phyloP scores from a whole-genome alignment of 345 rosid genomes.

The Citrus sp. region DNA sequence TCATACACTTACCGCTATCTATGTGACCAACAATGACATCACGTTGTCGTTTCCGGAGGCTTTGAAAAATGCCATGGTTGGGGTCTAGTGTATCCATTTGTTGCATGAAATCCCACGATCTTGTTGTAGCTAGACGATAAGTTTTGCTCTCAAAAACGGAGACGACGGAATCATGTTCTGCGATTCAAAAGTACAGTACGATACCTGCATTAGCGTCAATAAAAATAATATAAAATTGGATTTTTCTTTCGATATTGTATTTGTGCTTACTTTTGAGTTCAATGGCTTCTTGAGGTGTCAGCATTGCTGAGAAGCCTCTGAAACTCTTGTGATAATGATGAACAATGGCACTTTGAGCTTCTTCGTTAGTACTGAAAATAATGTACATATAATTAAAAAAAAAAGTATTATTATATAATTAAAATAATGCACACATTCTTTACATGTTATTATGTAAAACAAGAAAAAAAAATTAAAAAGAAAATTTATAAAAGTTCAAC shows the following conservation, averaged over 20 bases:
- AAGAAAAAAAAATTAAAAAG: not conserved
- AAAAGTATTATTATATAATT: too few relatives aligned
- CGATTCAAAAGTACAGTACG: not conserved
- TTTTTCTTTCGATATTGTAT: too few relatives aligned
- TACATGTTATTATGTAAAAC: too few relatives aligned
- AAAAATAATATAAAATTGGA: not conserved
- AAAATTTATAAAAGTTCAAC: not conserved
- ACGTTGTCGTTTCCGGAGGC: not conserved
- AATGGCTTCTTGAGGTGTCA: not conserved
- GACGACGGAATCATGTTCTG: not conserved
- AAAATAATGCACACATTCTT: too few relatives aligned
- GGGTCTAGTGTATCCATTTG: not conserved
- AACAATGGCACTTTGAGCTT: not conserved
- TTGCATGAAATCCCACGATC: not conserved
- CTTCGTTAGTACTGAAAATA: not conserved
- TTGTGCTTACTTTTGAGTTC: not conserved
- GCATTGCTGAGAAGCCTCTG: not conserved
- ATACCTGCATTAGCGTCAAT: not conserved
- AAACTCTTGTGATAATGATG: slow-evolving; percentile 5
- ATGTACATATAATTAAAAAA: too few relatives aligned
- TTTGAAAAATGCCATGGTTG: not conserved
- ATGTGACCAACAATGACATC: not conserved
- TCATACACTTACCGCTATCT: not conserved
- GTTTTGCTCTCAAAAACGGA: slow-evolving; percentile 1
- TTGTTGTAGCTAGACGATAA: not conserved